Evolutionary conservation across 768 basidiomycete genomes (phyloP).

Genomic region (Holtermannia corniformis): DNA sequence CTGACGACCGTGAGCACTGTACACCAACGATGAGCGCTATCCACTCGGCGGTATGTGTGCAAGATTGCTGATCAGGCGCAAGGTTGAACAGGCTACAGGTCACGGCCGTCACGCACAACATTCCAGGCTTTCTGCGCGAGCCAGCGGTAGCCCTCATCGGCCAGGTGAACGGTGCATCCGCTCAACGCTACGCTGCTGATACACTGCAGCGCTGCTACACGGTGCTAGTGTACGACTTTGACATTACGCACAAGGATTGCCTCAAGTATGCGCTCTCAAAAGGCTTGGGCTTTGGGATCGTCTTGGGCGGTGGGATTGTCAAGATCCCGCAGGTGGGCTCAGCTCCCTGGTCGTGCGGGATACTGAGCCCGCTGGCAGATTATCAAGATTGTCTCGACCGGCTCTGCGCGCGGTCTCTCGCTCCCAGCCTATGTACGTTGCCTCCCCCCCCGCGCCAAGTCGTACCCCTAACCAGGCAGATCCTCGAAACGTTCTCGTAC

Average conservation of each 20-base stretch:
- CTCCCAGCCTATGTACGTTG: constrained; percentile 60
- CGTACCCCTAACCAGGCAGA: constrained; percentile 11
- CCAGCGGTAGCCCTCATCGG: constrained; percentile 74
- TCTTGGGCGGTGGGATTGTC: constrained; percentile 82
- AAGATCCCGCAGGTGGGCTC: constrained; percentile 78
- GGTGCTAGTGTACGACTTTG: constrained; percentile 74
- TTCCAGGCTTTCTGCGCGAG: constrained; percentile 78
- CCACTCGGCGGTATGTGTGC: neutral
- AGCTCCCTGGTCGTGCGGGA: neutral
- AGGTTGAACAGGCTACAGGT: constrained; percentile 15
- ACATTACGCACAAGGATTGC: constrained; percentile 67
- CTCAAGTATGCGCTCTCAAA: constrained; percentile 88
- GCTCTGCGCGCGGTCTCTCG: constrained; percentile 78
- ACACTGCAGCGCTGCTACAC: constrained; percentile 64
- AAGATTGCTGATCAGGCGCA: no score
- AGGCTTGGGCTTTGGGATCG: constrained; percentile 82
- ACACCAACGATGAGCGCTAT: neutral
- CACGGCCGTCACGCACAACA: constrained; percentile 56
- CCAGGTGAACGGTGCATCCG: constrained; percentile 48
- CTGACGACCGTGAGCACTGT: neutral
- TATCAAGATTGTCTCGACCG: constrained; percentile 29
- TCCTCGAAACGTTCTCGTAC: constrained; percentile 80
- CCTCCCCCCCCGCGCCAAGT: neutral
- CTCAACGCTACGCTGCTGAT: constrained; percentile 1
- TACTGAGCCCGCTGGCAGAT: constrained; percentile 3